phyloP scores from a whole-genome alignment of 2,329 filamentous ascomycete species.

The Dothistroma pini region DNA sequence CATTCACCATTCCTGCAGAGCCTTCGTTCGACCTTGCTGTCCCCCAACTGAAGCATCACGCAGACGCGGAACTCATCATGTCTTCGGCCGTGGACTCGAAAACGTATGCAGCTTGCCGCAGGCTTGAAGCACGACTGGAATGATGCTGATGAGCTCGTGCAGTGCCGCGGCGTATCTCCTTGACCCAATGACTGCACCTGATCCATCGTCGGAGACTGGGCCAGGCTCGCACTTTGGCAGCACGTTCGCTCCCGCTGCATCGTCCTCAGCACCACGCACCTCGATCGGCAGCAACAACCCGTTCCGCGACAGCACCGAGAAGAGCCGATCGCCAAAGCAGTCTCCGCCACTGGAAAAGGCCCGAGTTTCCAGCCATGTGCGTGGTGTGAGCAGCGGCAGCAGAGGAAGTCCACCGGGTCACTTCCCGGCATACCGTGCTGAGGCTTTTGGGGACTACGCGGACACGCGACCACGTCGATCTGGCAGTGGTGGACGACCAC shows the following conservation, averaged over 20 bases:
- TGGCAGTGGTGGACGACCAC: slow-evolving; percentile 18
- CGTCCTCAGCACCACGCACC: slow-evolving; percentile 31
- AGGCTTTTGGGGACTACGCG: slow-evolving; percentile 36
- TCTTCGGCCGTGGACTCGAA: slow-evolving; percentile 18
- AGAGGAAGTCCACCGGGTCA: slow-evolving; percentile 39
- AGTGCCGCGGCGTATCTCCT: slow-evolving; percentile 64
- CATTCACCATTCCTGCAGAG: background rate
- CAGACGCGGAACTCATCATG: slow-evolving; percentile 8
- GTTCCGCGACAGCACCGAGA: slow-evolving; percentile 34
- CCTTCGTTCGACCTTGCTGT: background rate
- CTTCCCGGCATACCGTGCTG: slow-evolving; percentile 49
- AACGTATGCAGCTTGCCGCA: slow-evolving; percentile 10
- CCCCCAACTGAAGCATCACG: background rate
- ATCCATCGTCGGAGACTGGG: slow-evolving; percentile 65
- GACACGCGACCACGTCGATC: slow-evolving; percentile 21
- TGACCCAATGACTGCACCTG: slow-evolving; percentile 64
- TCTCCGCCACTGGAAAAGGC: slow-evolving; percentile 26
- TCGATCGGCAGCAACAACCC: slow-evolving; percentile 41
- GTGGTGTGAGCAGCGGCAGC: slow-evolving; percentile 33
- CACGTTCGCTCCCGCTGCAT: slow-evolving; percentile 38
- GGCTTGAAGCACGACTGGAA: slow-evolving; percentile 11
- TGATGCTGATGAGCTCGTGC: slow-evolving; percentile 19
- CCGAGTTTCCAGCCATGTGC: slow-evolving; percentile 45
- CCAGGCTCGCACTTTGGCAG: slow-evolving; percentile 56
- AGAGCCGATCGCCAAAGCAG: slow-evolving; percentile 19